Conservation (phyloP, 2,329 filamentous ascomycete genomes). For the Xenoacremonium recifei region DNA sequence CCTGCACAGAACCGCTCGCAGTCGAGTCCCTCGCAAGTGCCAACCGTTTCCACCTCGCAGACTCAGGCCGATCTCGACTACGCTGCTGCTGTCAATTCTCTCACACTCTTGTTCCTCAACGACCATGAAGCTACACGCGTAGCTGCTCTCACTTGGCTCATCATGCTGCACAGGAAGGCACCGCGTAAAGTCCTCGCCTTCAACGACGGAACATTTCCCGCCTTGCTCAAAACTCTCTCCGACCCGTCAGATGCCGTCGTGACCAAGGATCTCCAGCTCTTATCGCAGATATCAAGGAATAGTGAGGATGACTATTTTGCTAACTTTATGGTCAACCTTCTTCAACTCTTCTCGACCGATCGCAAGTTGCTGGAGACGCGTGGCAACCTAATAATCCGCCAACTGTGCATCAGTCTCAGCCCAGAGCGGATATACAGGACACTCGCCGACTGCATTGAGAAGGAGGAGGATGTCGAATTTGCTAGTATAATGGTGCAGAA, state of each 20-base stretch:
- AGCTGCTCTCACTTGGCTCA: constrained; percentile 90
- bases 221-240: constrained; percentile 90
- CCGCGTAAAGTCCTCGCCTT: constrained; percentile 91
- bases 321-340: constrained; percentile 95
- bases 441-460: constrained; percentile 93
- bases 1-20: constrained; percentile 48
- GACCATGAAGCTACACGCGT: constrained; percentile 96
- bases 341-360: constrained; percentile 95
- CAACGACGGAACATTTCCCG: constrained; percentile 95
- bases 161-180: constrained; percentile 96
- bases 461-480: constrained; percentile 97
- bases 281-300: constrained; percentile 94
- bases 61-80: constrained; percentile 82
- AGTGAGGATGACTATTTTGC: constrained; percentile 97
- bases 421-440: constrained; percentile 95
- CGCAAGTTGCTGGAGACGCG: constrained; percentile 85
- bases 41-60: constrained; percentile 30
- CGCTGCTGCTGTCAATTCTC: constrained; percentile 86
- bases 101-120: constrained; percentile 91
- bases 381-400: constrained; percentile 94
- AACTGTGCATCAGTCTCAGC: constrained; percentile 88
- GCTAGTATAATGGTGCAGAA: constrained; percentile 99
- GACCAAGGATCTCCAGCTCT: constrained; percentile 85
- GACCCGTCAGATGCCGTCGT: constrained; percentile 95
- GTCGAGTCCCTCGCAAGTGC: constrained; percentile 44